Conservation (phyloP, 495 filamentous ascomycete genomes). For the Penicillium tannophilum region DNA sequence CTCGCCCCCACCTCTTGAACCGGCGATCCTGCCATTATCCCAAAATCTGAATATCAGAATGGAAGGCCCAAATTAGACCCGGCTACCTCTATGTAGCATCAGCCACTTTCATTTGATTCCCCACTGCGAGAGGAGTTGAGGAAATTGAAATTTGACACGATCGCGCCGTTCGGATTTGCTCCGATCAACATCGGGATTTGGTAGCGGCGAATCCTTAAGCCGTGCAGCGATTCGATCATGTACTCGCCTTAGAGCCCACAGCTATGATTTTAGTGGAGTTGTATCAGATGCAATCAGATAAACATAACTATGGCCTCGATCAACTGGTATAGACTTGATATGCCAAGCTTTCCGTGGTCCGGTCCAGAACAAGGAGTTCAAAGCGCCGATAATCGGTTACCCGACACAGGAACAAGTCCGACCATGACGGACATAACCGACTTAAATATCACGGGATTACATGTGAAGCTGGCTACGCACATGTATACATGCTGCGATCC, state of each 20-base stretch:
- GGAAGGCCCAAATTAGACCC: neutral
- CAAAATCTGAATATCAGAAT: neutral
- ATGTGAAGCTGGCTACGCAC: conserved; percentile 2
- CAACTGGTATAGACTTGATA: conserved; percentile 1
- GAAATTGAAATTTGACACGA: conserved; percentile 7
- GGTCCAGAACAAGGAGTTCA: conserved; percentile 4
- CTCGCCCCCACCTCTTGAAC: neutral
- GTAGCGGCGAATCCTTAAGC: conserved; percentile 22
- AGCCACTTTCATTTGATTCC: neutral
- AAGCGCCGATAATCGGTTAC: conserved; percentile 28
- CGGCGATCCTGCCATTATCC: conserved; percentile 18
- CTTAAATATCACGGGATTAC: neutral
- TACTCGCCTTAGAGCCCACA: neutral
- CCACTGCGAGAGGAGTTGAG: neutral
- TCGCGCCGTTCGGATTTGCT: conserved; percentile 26
- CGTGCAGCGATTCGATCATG: neutral
- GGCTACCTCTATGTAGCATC: neutral
- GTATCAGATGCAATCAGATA: conserved; percentile 3
- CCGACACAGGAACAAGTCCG: conserved; percentile 13
- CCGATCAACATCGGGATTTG: conserved; percentile 20
- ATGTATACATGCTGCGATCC: neutral
- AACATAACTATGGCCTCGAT: conserved; percentile 1
- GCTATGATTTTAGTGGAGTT: neutral
- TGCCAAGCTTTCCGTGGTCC: conserved; percentile 8
- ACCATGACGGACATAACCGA: neutral